Percentiles rank a stretch among this genome's conserved stretches.
phyloP scores from a whole-genome alignment of 108 stramenopile species.

The Cyclotella choctawhatcheeana region DNA sequence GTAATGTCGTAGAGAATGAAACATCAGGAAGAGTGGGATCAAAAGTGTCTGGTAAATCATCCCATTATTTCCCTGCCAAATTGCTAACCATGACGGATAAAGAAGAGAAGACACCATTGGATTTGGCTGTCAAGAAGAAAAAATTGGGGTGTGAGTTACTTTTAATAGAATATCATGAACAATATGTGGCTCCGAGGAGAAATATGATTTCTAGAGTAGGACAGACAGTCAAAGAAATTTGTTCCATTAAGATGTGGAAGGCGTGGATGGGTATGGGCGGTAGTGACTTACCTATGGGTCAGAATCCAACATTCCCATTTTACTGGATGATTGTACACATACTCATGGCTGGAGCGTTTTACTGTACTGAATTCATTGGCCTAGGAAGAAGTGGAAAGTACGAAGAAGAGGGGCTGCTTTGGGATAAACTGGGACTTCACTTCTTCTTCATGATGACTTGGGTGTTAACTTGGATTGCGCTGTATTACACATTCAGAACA shows the following conservation, averaged over 20 bases:
- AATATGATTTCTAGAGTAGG: slow-evolving; percentile 38
- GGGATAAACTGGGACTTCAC: slow-evolving; percentile 66
- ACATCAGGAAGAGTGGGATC: slow-evolving; percentile 41
- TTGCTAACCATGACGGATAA: slow-evolving; percentile 67
- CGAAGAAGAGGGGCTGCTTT: slow-evolving; percentile 54
- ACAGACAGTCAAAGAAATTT: slow-evolving; percentile 35
- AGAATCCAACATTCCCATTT: slow-evolving; percentile 75
- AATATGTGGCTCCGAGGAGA: slow-evolving; percentile 34
- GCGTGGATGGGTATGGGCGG: slow-evolving; percentile 74
- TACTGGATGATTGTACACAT: slow-evolving; percentile 68
- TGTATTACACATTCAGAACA: slow-evolving; percentile 66
- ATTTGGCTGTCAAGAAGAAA: slow-evolving; percentile 83
- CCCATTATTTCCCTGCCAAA: slow-evolving; percentile 27
- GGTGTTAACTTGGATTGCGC: slow-evolving; percentile 63
- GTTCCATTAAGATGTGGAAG: slow-evolving; percentile 67
- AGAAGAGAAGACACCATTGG: slow-evolving; percentile 78
- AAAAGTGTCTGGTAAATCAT: slow-evolving; percentile 26
- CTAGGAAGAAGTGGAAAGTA: slow-evolving; percentile 33
- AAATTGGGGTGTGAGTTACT: slow-evolving; percentile 66
- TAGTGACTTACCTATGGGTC: slow-evolving; percentile 59
- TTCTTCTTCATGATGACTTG: slow-evolving; percentile 54
- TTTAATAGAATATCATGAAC: slow-evolving; percentile 62
- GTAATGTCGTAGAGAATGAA: neutral
- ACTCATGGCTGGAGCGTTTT: slow-evolving; percentile 52
- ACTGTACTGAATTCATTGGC: slow-evolving; percentile 49